phyloP scores from a whole-genome alignment of 2,329 filamentous ascomycete species.

The Colletotrichum agaves region DNA sequence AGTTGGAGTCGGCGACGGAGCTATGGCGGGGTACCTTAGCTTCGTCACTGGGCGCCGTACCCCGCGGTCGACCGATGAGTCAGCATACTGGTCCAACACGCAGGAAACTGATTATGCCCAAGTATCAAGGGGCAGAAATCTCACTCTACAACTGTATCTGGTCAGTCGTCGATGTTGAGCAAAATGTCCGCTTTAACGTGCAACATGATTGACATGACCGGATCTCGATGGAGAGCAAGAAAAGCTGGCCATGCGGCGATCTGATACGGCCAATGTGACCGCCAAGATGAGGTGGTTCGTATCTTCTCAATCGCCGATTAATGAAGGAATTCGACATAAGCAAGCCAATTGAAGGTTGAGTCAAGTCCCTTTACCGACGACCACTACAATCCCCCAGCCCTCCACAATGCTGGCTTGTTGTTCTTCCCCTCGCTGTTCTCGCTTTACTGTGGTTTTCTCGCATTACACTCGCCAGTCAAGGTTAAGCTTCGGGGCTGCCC shows the following conservation, averaged over 20 bases:
- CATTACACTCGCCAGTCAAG: conserved; percentile 6
- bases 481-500: conserved; percentile 9
- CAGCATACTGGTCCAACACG: neutral
- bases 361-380: neutral
- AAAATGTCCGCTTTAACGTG: too few species aligned
- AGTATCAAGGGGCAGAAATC: too few species aligned
- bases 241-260: neutral
- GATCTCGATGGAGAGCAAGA: neutral
- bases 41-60: neutral
- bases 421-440: neutral
- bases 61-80: neutral
- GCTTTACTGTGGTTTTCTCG: neutral
- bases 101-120: too few species aligned
- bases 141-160: too few species aligned
- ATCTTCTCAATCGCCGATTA: too few species aligned
- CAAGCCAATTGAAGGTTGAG: neutral
- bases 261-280: neutral
- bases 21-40: conserved; percentile 22
- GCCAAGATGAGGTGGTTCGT: neutral
- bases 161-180: too few species aligned
- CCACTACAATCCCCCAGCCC: neutral
- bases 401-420: conserved; percentile 5
- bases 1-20: neutral
- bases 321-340: neutral
- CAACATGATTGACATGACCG: too few species aligned